Conservation (phyloP, 2,329 filamentous ascomycete species). For the Penicillium corylophilum region DNA sequence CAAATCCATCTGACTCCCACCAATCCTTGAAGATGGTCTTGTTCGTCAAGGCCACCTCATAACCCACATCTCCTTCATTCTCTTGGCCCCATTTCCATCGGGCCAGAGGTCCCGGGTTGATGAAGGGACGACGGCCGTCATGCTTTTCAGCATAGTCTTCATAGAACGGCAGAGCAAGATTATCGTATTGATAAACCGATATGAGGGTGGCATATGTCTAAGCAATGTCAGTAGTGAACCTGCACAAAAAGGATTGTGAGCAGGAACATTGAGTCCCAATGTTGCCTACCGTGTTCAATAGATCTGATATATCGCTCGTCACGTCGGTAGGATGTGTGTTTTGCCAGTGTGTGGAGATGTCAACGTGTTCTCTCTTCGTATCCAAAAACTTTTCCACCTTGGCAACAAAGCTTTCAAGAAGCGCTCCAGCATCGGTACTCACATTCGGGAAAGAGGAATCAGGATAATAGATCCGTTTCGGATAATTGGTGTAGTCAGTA, state of each 20-base stretch:
- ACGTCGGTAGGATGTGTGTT: constrained; percentile 16
- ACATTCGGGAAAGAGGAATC: constrained; percentile 10
- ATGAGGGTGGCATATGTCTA: constrained; percentile 19
- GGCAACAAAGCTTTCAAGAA: constrained; percentile 24
- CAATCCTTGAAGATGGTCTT: constrained; percentile 36
- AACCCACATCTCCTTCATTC: constrained; percentile 13
- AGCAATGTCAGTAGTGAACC: neutral
- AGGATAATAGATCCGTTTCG: constrained; percentile 17
- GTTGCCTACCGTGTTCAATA: constrained; percentile 6
- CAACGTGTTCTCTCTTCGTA: constrained; percentile 26
- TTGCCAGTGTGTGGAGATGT: constrained; percentile 27
- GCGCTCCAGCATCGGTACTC: constrained; percentile 22
- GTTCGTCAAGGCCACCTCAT: constrained; percentile 29
- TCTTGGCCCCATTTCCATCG: constrained; percentile 25
- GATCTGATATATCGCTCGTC: constrained; percentile 8
- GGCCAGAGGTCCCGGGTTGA: constrained; percentile 29
- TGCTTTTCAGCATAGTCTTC: constrained; percentile 24
- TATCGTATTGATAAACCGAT: constrained; percentile 21
- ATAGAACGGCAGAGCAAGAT: constrained; percentile 24
- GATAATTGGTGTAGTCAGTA: constrained; percentile 22
- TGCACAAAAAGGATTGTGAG: too few relatives aligned
- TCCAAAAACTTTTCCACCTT: constrained; percentile 27
- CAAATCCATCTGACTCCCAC: constrained; percentile 33
- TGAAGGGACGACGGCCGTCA: constrained; percentile 26
- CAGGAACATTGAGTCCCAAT: neutral